Base-by-base conservation (phyloP, 805 yeast genomes). In the Kodamaea sagamina region DNA sequence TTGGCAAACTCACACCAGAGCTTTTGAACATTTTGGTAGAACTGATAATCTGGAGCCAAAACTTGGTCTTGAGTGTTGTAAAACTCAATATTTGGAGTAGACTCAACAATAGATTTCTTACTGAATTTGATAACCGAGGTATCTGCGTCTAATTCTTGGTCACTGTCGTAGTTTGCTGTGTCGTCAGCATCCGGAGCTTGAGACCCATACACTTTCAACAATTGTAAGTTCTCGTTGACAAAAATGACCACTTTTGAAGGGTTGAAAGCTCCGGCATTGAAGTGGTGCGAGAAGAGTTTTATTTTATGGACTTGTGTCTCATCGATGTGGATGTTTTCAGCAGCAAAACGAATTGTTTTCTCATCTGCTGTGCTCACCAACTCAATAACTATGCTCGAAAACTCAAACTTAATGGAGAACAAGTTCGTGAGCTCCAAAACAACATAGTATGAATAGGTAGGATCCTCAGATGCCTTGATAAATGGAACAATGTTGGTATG, bases 231-330 rank as follows among this genome's bases (percentile, higher is more conserved):
- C 1, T 53, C 41, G 16, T 51, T 52, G 4, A 61, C 18, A 8
- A 38, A 34, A 4, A 61, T 41, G 2, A 28, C 37, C 10, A 63
- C 34, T 29, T 49, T 49, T 10, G 48, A 27, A 4, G 61, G 52
- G 4, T 47, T 54, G 46, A 75, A 68, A 1, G 47, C 17, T 1
- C 79, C 79, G 12, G 63, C 49, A 2, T 55, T 48, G 37, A 74
- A 66, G 3, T 54, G 40, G 8, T 49, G 48, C 1, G 69, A 50
- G 10, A 41, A 28, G 8, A 73, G 53, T 2, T 29, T 42, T 7
- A 64, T 41, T 12, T 9, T 47, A 17, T 51, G 53, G 6, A 36
- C 38, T n/a, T 47, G 17, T 9, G 32, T 22, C 4, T 35, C 26
- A 10, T 27, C 29, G 4, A 55, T 31, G 4, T 25, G 9, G 8